Evolutionary conservation across 345 rosid genomes (phyloP), one percentile per base, ranked within the genome.

Genomic region (Geranium brycei): DNA sequence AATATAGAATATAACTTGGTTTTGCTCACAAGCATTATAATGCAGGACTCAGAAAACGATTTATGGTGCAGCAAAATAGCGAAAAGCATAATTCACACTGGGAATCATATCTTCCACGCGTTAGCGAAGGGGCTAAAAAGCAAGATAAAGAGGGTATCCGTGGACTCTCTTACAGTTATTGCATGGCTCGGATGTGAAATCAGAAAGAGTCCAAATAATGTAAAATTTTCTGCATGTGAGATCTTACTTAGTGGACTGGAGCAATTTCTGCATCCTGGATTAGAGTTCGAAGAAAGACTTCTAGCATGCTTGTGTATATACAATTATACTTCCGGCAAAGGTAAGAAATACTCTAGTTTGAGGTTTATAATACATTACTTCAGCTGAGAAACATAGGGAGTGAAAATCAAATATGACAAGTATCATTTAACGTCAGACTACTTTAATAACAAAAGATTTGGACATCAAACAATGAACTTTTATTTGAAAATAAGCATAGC

Each of bases 161-260:
- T 80, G 65, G 83, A 89, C 59, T 81, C 80, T 61, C 89, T 92
- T 40, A 75, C 78, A 3, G 73, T 86, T 5, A 69, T 77, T 57
- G 80, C 95, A n/a, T 89, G 95, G 95, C 82, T 92, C 4, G 85
- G 95, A 55, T 84, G 71, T 56, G 95, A 89, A 81, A 83, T 85
- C 5, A 63, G 87, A 2, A 92, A 80, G 77, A 74, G 80, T 68
- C 76, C 88, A 51, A 75, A 80, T 41, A 73, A 70, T 59, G 56
- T 80, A 58, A 85, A 85, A 69, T 60, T 80, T 67, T 73, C 79
- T 17, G 95, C 95, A 0, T 83, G 87, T 67, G 88, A 87, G 69
- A 82, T 83, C 66, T 76, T 92, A 67, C 80, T 89, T 17, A 76
- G 70, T 58, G 93, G 84, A 64, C 70, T 87, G 28, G 75, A 87